Evolutionary conservation across 108 stramenopile species (phyloP), one percentile per base, ranked within the genome.

Genomic region (Fistulifera pelliculosa): DNA sequence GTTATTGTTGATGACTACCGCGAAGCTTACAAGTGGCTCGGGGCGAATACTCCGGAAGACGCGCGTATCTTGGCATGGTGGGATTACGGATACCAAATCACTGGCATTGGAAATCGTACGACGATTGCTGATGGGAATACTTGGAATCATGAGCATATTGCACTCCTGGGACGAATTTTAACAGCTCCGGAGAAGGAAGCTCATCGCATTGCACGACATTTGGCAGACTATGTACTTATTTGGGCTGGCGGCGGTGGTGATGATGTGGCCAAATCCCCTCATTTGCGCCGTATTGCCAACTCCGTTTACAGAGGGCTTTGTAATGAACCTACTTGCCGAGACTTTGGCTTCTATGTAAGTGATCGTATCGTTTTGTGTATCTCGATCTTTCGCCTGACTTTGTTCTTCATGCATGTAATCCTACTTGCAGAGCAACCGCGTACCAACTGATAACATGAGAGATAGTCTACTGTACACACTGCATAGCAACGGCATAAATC

Each of bases 141-240:
- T 24, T 99, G 98, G 98, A 99, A 99, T 74, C 96, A 99, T 61
- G 96, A 96, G 54, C 98, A 98, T 65, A 99, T 99, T 74, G 98
- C 98, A 12, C 79, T 96, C 21, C 72, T 99, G 1, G 98, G 98
- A 24, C 74, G 90, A 49, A 72, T 78, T 14, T 68, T 99, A 28
- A 94, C 96, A 0, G 73, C 90, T 1, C 76, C 93, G 19, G 82
- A 94, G 63, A 86, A 93, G 60, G 93, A 96, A 45, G 95, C 86
- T 5, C 93, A 97, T 62, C 78, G 83, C 18, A 96, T 98, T 65
- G 86, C 95, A 17, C 71, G 94, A 15, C 95, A 93, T 68, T 64
- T 97, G 50, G 98, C 95, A 22, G 95, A 99, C 66, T 99, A 98
- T 64, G 90, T 99, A 14, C 71, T 99, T 25, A 68, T 96, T 38